These are phyloP conservation scores for Phytophthora litchii DNA, from an alignment of 352 stramenopile genomes.

Conservation along the genomic window DNA sequence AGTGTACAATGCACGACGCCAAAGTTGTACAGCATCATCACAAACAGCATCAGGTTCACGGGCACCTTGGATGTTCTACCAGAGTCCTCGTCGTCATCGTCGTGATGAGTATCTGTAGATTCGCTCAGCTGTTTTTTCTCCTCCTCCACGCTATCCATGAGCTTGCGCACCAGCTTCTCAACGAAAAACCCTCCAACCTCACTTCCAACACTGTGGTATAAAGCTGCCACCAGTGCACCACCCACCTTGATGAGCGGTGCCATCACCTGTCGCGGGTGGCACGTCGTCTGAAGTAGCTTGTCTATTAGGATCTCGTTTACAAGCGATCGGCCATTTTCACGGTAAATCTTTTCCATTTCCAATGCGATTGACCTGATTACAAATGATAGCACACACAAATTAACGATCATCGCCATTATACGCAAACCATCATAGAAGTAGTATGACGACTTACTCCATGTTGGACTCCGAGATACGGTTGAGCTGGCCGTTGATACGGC, in stretches of 20 bases:
- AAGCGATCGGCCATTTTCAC: slow-evolving; percentile 66
- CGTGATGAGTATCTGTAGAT: slow-evolving; percentile 9
- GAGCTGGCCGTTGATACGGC: slow-evolving; percentile 88
- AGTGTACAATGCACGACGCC: slow-evolving; percentile 89
- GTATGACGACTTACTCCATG: slow-evolving; percentile 69
- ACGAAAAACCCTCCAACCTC: slow-evolving; percentile 85
- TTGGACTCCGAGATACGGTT: slow-evolving; percentile 93
- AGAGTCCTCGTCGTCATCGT: slow-evolving; percentile 27
- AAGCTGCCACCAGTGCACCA: slow-evolving; percentile 63
- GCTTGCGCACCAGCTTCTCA: slow-evolving; percentile 71
- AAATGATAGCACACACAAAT: slow-evolving; percentile 10
- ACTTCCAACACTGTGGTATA: slow-evolving; percentile 81
- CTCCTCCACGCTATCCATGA: slow-evolving; percentile 53
- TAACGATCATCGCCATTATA: not conserved
- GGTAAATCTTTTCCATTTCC: slow-evolving; percentile 86
- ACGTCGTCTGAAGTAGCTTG: slow-evolving; percentile 69
- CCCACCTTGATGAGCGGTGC: slow-evolving; percentile 78
- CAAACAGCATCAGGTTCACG: slow-evolving; percentile 85
- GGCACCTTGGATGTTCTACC: slow-evolving; percentile 61
- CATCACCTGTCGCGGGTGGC: slow-evolving; percentile 76
- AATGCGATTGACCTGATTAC: slow-evolving; percentile 59
- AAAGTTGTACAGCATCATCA: slow-evolving; percentile 92
- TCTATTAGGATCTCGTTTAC: slow-evolving; percentile 79
- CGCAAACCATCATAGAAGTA: not conserved
- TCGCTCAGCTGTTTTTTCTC: slow-evolving; percentile 33